Evolutionary conservation across 164 flowering plant species (phyloP), one percentile per base, ranked within the genome.

Genomic region (Stephania cephalantha): DNA sequence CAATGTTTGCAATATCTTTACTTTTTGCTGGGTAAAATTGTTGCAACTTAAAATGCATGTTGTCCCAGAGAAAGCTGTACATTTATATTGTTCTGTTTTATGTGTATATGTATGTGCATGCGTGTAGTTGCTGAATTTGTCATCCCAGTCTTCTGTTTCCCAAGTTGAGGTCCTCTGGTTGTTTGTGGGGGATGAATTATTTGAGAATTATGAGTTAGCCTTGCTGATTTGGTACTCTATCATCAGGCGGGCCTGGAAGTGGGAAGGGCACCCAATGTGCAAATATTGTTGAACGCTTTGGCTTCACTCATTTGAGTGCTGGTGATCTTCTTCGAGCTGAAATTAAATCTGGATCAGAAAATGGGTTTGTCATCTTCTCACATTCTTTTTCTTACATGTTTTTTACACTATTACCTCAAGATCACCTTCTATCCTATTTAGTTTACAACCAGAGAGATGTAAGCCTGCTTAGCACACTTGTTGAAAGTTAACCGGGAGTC

Each of bases 251-350:
- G 52, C 98, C 98, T 58, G 99, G 97, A 70, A 91, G 97, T 83
- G 99, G 99, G 70, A 93, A 95, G 82, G 97, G 97, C 30, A 95
- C 99, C 45, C 99, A 95, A 30, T 95, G 99, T 84, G 86, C 92
- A 4, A 88, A 89, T 69, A 90, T 95, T 75, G 99, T 91, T 7
- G 68, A 91, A 52, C 88, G 90, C 77, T 95, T 88, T 82, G 98
- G 98, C 29, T 95, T 85, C 83, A 93, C 98, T 64, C 99, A 95
- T 84, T 94, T 93, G 73, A 95, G 99, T 87, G 97, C 97, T 81
- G 98, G 99, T 76, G 98, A 95, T 85, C 99, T 93, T 80, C 94
- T 95, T 53, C 87, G 98, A 73, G 96, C 91, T 67, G 98, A 95
- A 85, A 87, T 86, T 17, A 90, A 87, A 80, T 95, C 97, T 81